Percentiles rank a stretch among this genome's conserved stretches.
These are phyloP conservation scores for Aureobasidium subglaciale DNA, from an alignment of 2,329 filamentous ascomycete species.

Conservation along the genomic window DNA sequence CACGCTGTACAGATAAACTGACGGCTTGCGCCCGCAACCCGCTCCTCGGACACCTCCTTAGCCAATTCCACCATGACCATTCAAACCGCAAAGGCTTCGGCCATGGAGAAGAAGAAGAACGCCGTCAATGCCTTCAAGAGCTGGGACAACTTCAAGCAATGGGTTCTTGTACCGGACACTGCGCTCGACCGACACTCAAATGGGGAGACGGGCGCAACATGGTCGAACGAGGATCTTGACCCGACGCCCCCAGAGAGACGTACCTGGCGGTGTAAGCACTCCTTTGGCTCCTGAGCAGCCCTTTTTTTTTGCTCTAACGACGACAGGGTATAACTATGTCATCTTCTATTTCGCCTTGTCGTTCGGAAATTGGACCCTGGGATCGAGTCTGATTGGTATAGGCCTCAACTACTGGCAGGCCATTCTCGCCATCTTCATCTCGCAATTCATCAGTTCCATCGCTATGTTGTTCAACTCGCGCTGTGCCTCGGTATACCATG, in stretches of 20 bases:
- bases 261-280: slow-evolving; percentile 30
- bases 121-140: slow-evolving; percentile 20
- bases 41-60: not conserved
- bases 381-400: slow-evolving; percentile 34
- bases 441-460: slow-evolving; percentile 36
- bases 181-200: slow-evolving; percentile 21
- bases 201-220: slow-evolving; percentile 17
- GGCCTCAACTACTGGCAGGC: slow-evolving; percentile 41
- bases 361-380: slow-evolving; percentile 39
- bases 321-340: slow-evolving; percentile 32
- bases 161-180: slow-evolving; percentile 21
- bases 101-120: slow-evolving; percentile 17
- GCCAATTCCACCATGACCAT: slow-evolving; percentile 1
- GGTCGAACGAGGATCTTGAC: slow-evolving; percentile 28
- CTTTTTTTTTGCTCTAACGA: too few relatives aligned
- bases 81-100: slow-evolving; percentile 1
- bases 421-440: slow-evolving; percentile 39
- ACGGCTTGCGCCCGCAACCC: slow-evolving; percentile 1
- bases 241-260: slow-evolving; percentile 34
- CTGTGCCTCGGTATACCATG: slow-evolving; percentile 37
- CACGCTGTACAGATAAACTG: slow-evolving; percentile 5
- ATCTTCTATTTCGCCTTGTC: slow-evolving; percentile 35
- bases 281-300: not conserved
- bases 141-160: slow-evolving; percentile 20
- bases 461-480: slow-evolving; percentile 41